Conservation (phyloP, 2,329 filamentous ascomycete species). For the Cladosporium velox region DNA sequence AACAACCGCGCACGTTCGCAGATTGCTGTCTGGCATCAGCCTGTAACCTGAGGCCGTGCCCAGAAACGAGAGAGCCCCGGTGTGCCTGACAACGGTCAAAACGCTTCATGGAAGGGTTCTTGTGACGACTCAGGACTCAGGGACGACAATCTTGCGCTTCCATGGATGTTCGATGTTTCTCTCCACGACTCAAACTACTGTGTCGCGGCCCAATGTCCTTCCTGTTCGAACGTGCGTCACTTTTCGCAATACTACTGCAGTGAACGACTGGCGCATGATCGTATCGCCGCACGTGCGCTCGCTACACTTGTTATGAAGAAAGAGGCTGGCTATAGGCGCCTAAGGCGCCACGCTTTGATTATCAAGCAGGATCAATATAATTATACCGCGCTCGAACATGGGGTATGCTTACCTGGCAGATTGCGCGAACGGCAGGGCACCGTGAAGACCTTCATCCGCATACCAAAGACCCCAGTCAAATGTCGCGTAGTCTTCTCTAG, state of each 20-base stretch:
- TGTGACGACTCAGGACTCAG: slow-evolving; percentile 9
- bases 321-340: slow-evolving; percentile 5
- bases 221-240: background rate
- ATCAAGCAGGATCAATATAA: slow-evolving; percentile 11
- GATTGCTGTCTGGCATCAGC: slow-evolving; percentile 8
- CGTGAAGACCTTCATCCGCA: background rate
- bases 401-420: slow-evolving; percentile 19
- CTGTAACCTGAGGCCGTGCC: slow-evolving; percentile 8
- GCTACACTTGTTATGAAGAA: slow-evolving; percentile 3
- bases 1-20: slow-evolving; percentile 15
- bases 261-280: background rate
- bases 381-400: slow-evolving; percentile 3
- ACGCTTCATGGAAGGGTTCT: background rate
- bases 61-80: background rate
- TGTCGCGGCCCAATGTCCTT: background rate
- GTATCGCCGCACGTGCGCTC: slow-evolving; percentile 2
- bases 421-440: slow-evolving; percentile 12
- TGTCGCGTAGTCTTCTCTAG: background rate
- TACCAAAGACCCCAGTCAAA: background rate
- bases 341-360: slow-evolving; percentile 1
- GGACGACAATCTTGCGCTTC: background rate
- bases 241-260: background rate
- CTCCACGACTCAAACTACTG: slow-evolving; percentile 4
- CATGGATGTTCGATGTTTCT: slow-evolving; percentile 18
- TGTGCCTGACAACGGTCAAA: background rate